These are phyloP conservation scores for Aspergillus tubingensis DNA, from an alignment of 2,329 filamentous ascomycete genomes.

Conservation along the genomic window DNA sequence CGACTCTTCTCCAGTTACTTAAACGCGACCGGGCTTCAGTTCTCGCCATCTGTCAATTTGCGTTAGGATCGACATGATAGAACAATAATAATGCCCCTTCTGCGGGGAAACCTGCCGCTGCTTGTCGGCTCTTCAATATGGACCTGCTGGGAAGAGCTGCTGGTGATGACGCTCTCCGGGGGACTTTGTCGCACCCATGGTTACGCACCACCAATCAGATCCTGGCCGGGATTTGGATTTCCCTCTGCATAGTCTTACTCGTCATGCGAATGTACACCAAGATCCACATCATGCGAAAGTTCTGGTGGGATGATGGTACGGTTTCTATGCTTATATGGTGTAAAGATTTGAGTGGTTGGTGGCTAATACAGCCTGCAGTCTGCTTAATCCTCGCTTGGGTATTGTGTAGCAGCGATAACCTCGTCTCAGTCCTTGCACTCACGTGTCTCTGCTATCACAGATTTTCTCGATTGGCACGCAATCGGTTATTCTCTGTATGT, in stretches of 20 bases:
- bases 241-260: conserved; percentile 11
- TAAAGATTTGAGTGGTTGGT: background rate
- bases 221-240: conserved; percentile 14
- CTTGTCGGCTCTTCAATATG: background rate
- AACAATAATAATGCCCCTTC: background rate
- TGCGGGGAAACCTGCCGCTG: too few species aligned
- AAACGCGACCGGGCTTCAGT: background rate
- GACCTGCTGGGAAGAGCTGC: background rate
- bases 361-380: conserved; percentile 16
- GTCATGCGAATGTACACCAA: conserved; percentile 22
- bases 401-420: background rate
- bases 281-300: conserved; percentile 14
- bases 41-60: background rate
- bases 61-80: background rate
- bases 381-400: conserved; percentile 28
- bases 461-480: conserved; percentile 21
- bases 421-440: background rate
- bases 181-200: background rate
- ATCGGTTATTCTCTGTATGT: conserved; percentile 16
- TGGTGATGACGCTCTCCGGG: background rate
- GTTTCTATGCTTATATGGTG: too few species aligned
- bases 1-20: background rate
- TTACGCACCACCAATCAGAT: conserved; percentile 10
- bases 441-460: conserved; percentile 5
- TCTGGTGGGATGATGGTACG: conserved; percentile 28